Percentiles rank a stretch among this genome's conserved stretches.
Conservation (phyloP, 2,329 filamentous ascomycete genomes). For the Trichoderma semiorbis region DNA sequence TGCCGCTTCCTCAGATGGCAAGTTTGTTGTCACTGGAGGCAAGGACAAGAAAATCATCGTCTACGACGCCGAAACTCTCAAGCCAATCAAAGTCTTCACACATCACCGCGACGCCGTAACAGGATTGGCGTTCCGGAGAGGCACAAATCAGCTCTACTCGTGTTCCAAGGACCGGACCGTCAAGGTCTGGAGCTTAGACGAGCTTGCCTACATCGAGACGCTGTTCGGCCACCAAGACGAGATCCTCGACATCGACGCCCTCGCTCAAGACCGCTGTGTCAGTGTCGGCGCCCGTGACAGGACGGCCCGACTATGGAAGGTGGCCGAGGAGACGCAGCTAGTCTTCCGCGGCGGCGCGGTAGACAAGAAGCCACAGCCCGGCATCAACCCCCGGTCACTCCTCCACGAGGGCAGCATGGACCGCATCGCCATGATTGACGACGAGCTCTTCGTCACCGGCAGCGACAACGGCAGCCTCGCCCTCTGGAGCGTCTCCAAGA, state of each 20-base stretch:
- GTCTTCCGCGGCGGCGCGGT: conserved; percentile 84
- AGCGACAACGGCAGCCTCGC: conserved; percentile 85
- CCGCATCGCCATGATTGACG: conserved; percentile 84
- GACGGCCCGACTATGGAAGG: conserved; percentile 92
- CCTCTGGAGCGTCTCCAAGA: conserved; percentile 88
- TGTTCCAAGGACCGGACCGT: conserved; percentile 88
- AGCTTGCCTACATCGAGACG: conserved; percentile 91
- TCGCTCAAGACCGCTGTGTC: conserved; percentile 83
- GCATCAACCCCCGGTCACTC: conserved; percentile 49
- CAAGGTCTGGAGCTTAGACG: conserved; percentile 91
- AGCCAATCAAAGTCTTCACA: conserved; percentile 77
- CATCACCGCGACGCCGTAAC: conserved; percentile 89
- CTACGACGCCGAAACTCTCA: conserved; percentile 78
- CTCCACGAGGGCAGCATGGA: conserved; percentile 83
- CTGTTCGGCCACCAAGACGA: conserved; percentile 94
- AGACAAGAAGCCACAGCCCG: conserved; percentile 47
- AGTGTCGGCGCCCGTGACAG: conserved; percentile 88
- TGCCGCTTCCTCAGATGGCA: conserved; percentile 83
- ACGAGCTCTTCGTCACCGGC: conserved; percentile 85
- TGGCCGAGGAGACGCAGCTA: conserved; percentile 89
- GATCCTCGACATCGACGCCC: conserved; percentile 77
- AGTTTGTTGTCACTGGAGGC: conserved; percentile 87
- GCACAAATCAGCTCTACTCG: conserved; percentile 89
- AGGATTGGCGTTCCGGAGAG: conserved; percentile 77
- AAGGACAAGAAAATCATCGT: conserved; percentile 80